Evolutionary conservation across 148 eudicot genomes (phyloP).

Genomic region (Drosera capensis): DNA sequence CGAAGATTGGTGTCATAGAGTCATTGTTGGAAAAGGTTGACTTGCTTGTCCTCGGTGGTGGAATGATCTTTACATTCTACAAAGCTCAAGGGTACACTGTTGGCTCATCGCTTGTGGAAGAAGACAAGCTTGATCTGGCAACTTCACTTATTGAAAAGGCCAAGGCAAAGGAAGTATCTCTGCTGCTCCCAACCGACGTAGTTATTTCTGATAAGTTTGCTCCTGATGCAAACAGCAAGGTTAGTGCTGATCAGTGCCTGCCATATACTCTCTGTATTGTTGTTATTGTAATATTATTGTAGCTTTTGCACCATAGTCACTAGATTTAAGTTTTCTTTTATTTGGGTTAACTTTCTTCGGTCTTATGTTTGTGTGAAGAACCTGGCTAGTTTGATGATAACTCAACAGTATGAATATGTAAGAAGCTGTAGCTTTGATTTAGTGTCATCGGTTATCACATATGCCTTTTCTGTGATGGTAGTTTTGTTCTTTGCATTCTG

Average conservation of each 20-base stretch:
- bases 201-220: background rate
- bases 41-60: constrained; percentile 42
- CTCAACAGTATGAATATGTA: too few relatives aligned
- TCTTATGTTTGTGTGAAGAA: too few relatives aligned
- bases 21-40: constrained; percentile 37
- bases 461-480: too few relatives aligned
- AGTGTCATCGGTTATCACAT: too few relatives aligned
- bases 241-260: background rate
- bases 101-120: background rate
- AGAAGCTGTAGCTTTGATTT: too few relatives aligned
- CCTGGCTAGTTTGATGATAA: too few relatives aligned
- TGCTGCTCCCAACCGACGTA: background rate
- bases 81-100: constrained; percentile 35
- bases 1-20: constrained; percentile 40
- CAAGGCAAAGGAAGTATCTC: background rate
- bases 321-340: too few relatives aligned
- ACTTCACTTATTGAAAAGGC: background rate
- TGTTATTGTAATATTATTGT: too few relatives aligned
- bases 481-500: too few relatives aligned
- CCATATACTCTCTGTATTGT: too few relatives aligned
- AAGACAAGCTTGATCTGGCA: background rate
- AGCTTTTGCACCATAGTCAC: too few relatives aligned
- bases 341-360: too few relatives aligned
- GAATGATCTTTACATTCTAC: constrained; percentile 47
- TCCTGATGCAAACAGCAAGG: background rate